Percentiles rank a stretch among this genome's conserved stretches.
phyloP scores from a whole-genome alignment of 1,284 basidiomycete genomes.

The Boletus nobilissimus region DNA sequence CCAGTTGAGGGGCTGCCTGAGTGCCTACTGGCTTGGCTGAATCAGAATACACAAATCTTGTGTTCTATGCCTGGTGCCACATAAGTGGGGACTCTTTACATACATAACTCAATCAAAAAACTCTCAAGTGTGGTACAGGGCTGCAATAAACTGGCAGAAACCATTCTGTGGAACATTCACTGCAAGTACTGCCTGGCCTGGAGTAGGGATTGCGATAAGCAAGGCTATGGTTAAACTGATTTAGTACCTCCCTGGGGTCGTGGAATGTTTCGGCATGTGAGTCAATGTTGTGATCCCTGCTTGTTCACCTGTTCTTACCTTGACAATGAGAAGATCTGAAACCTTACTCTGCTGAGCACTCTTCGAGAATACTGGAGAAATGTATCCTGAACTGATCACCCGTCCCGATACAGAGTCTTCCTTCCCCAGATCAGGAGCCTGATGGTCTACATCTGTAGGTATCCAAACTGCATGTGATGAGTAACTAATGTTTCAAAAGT shows the following conservation, averaged over 20 bases:
- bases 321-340: slow-evolving; percentile 61
- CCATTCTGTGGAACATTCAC: slow-evolving; percentile 23
- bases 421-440: too few relatives aligned
- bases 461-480: too few relatives aligned
- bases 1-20: slow-evolving; percentile 21
- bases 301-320: background rate
- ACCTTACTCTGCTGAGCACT: too few relatives aligned
- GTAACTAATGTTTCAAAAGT: too few relatives aligned
- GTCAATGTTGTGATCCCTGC: slow-evolving; percentile 43
- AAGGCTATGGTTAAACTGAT: slow-evolving; percentile 94
- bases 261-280: slow-evolving; percentile 88
- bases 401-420: too few relatives aligned
- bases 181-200: slow-evolving; percentile 53
- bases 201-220: slow-evolving; percentile 87
- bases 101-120: background rate
- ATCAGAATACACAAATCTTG: slow-evolving; percentile 42
- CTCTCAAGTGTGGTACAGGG: background rate
- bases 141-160: slow-evolving; percentile 7
- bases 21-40: slow-evolving; percentile 48
- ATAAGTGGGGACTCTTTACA: background rate
- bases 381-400: too few relatives aligned
- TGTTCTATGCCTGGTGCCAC: slow-evolving; percentile 35
- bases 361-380: too few relatives aligned
- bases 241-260: slow-evolving; percentile 96
- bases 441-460: too few relatives aligned